Base-by-base conservation (phyloP, 129 eudicot genomes). In the Lonicera japonica region DNA sequence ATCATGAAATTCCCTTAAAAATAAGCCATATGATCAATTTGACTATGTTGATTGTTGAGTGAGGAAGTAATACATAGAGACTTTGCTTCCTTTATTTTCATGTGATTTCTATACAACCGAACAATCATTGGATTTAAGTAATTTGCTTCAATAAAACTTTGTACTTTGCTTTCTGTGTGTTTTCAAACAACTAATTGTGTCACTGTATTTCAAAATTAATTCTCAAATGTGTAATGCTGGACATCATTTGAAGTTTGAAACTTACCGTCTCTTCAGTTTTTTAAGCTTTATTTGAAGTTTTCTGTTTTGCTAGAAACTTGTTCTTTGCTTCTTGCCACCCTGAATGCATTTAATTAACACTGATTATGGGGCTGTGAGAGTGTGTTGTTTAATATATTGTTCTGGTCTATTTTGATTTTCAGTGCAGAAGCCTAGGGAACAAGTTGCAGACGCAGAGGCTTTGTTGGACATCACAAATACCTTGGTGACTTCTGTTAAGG, bases 381-480 rank as follows among this genome's bases (percentile, higher is more conserved):
- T 61, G 55, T 61, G 20, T 51, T 40, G 53, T 5, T 13, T 16
- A n/a, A 22, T 38, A 19, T 25, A n/a, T 45, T 52, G 11, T 75
- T 41, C 13, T 66, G 13, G 15, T 14, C 21, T 50, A 61, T 50
- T 36, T 8, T 58, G 56, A 54, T 24, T 23, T 67, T 52, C 87
- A 94, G 99, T 94, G 18, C 78, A 77, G 75, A 94, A 83, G 67
- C 99, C 99, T 21, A 75, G 99, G 66, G 99, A 94, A 23, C 99
- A 94, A 73, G 96, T 94, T 21, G 99, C 96, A 5, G 99, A 94
- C 83, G 99, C 99, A 4, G 99, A 94, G 53, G 95, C 99, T 0
- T 78, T 94, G 24, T 68, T 85, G 78, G 96, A 94, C 67, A 88
- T 94, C 25, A 75, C 96, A 18, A 85, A 69, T 59, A 82, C 91